Base-by-base conservation (phyloP, 2,329 filamentous ascomycete species). In the Chaetomium sp. region DNA sequence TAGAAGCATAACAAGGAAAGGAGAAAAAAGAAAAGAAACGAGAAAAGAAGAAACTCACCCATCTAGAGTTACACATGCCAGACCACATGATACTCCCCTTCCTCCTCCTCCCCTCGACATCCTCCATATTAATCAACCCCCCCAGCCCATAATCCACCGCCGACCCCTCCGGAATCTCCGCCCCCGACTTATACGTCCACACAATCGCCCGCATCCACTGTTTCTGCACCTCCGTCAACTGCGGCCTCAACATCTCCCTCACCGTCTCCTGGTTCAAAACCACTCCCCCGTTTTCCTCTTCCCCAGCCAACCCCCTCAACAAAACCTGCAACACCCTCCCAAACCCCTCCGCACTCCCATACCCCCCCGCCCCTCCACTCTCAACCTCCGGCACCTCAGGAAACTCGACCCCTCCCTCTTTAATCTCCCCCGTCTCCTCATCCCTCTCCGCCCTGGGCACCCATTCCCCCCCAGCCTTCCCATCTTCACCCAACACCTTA, bases 31-130 rank as follows among this genome's bases (percentile, higher is more conserved):
- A 38, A 38, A 12, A 38, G 4, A 12, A 12, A 12, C 1, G 37
- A 38, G 37, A 12, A 12, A 12, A 12, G 37, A 38, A 38, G 37
- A 9, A 4, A 68, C 71, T 67, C 59, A 73, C 72, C 74, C 75
- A 77, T 54, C 69, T 69, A 14, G 69, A 66, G 54, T 76, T 76
- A 27, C 62, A 64, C 56, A 72, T 69, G 37, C 75, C 75, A n/a
- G 65, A 66, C 74, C 75, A 77, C 64, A 69, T 72, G 54, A 77
- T 56, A 37, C 72, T 76, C 0, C 74, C 74, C 59, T 69, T 71
- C 47, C 63, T 67, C 40, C 75, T 66, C 67, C 73, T 74, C 0
- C 70, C 71, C 0, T 69, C 67, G 6, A 71, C 64, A 52, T 76
- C 70, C 33, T 68, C 66, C 57, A 71, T 53, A 52, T 73, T 75